A percentile compares a stretch with the other conserved stretches of the same genome.
Evolutionary conservation across 2,329 filamentous ascomycete genomes (phyloP).

Genomic region (Paecilomyces niveus): DNA sequence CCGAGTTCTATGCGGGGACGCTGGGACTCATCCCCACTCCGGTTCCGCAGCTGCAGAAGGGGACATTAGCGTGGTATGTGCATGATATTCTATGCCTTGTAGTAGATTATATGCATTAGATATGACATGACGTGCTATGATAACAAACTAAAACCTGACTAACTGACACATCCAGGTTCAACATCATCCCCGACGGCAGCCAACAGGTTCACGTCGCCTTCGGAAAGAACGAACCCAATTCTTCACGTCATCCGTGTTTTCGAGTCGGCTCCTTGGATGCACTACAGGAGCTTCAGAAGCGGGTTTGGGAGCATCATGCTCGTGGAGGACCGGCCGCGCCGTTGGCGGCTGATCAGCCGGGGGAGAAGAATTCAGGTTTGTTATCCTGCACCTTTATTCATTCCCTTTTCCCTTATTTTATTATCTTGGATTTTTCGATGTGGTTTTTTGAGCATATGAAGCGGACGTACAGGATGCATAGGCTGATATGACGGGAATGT

Average conservation of each 20-base stretch:
- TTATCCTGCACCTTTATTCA: background rate
- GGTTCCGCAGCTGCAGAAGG: constrained; percentile 48
- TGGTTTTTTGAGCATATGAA: background rate
- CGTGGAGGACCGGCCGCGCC: constrained; percentile 46
- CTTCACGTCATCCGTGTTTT: constrained; percentile 54
- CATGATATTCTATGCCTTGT: background rate
- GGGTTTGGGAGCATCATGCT: constrained; percentile 47
- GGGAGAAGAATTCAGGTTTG: constrained; percentile 37
- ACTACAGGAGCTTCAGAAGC: constrained; percentile 41
- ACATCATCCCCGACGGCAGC: constrained; percentile 45
- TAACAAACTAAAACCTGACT: constrained; percentile 7
- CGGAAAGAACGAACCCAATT: constrained; percentile 35
- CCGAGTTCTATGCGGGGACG: constrained; percentile 50
- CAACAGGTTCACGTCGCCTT: constrained; percentile 52
- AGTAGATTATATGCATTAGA: constrained; percentile 1
- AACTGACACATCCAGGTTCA: constrained; percentile 38
- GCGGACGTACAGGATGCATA: constrained; percentile 9
- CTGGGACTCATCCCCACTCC: constrained; percentile 47
- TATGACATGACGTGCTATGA: background rate
- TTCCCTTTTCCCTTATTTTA: background rate
- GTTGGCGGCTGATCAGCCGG: constrained; percentile 49
- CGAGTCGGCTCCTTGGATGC: constrained; percentile 41
- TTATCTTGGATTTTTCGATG: constrained; percentile 5
- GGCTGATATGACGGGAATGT: constrained; percentile 3
- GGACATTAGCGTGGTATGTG: constrained; percentile 47